Base-by-base conservation (phyloP, 2,329 filamentous ascomycete species). In the Coniochaeta pulveracea region DNA sequence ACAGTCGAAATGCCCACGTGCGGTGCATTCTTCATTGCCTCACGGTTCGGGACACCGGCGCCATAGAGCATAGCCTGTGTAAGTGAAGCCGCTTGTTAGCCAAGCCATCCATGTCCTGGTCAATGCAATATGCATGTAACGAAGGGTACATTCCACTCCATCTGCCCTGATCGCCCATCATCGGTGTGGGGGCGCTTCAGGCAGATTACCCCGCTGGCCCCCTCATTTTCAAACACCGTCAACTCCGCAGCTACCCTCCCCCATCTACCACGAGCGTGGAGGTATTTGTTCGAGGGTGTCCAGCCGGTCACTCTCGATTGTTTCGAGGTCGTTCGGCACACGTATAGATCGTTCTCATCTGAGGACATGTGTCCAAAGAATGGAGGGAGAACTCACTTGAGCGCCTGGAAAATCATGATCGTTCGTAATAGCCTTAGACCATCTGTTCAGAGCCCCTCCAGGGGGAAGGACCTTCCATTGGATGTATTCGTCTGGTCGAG, bases 11-110 rank as follows among this genome's bases (percentile, higher is more conserved):
- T 76, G 37, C 89, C 89, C 17, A 96, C 83, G 42, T 96, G 89
- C 10, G 89, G 85, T 34, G 82, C 81, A 37, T 72, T 89, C 60
- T 89, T 88, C 84, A 96, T 93, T 49, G 79, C 76, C 36, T 91
- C 67, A 47, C 76, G 69, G 50, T 85, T 74, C 2, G 86, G 84
- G 21, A 96, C 82, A 16, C 89, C 89, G 7, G 89, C 86, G 10
- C 83, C 88, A 58, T 93, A 96, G 15, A 96, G 71, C 89, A 95
- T 95, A 26, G 89, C 85, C 80, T 88, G n/a, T 12, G n/a, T 11
- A 34, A 21, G 30, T 23, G 23, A 19, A 10, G 10, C 14, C 34
- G n/a, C n/a, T 34, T 39, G 35, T 38, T 36, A 35, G 38, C 40
- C n/a, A n/a, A n/a, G n/a, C n/a, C 37, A 43, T 17, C 33, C 28